Evolutionary conservation across 192 early-diverging fungal genomes (phyloP).

Genomic region (Borealophlyctis nickersoniae): DNA sequence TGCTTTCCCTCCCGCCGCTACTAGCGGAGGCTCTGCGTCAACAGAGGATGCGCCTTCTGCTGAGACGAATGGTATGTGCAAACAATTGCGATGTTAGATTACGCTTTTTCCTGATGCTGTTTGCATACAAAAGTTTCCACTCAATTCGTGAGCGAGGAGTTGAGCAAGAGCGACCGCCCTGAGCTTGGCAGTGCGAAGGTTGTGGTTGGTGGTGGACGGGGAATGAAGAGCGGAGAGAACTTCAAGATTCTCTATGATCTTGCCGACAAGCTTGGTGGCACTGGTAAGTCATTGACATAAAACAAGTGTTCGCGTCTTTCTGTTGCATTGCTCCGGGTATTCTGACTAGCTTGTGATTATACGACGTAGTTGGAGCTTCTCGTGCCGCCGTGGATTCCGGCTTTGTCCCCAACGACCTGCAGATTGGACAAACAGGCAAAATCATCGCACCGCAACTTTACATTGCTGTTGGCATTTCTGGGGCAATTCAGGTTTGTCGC

Average conservation of each 20-base stretch:
- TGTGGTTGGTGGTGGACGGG: slow-evolving; percentile 92
- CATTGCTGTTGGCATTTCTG: slow-evolving; percentile 92
- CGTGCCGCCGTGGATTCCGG: slow-evolving; percentile 97
- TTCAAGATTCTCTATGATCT: slow-evolving; percentile 87
- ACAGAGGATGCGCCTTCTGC: slow-evolving; percentile 68
- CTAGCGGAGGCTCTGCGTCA: slow-evolving; percentile 54
- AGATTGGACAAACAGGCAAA: slow-evolving; percentile 98
- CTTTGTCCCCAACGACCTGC: slow-evolving; percentile 92
- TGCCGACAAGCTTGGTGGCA: slow-evolving; percentile 91
- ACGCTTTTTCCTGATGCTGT: not conserved
- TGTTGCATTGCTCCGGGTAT: too few relatives aligned
- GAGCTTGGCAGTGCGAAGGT: slow-evolving; percentile 83
- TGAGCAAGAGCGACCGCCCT: slow-evolving; percentile 92
- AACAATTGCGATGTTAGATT: too few relatives aligned
- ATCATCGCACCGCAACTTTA: slow-evolving; percentile 96
- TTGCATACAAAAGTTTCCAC: slow-evolving; percentile 45
- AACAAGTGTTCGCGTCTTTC: not conserved
- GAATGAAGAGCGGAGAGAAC: slow-evolving; percentile 93
- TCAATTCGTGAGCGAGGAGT: slow-evolving; percentile 85
- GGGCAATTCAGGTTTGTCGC: slow-evolving; percentile 72
- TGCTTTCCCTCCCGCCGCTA: slow-evolving; percentile 76
- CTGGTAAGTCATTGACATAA: slow-evolving; percentile 68
- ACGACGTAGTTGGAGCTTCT: slow-evolving; percentile 90
- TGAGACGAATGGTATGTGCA: slow-evolving; percentile 38
- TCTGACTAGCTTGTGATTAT: too few relatives aligned